Base-by-base conservation (phyloP, 805 yeast genomes). In the Wickerhamomyces alni region DNA sequence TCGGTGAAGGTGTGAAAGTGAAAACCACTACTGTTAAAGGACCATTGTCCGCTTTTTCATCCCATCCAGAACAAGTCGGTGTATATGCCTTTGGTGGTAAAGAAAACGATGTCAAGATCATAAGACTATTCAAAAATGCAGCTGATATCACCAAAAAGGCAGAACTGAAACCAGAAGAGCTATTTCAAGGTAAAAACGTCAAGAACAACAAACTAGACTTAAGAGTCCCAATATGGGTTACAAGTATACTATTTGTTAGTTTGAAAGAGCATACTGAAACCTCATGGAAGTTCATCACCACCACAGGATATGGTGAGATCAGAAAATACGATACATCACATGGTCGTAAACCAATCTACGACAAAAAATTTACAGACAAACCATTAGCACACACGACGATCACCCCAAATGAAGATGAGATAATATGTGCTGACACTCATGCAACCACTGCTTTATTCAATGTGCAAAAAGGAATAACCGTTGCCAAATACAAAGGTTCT, bases 1-100 rank as follows among this genome's bases (percentile, higher is more conserved):
- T 52, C 17, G 32, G 35, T 1, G 45, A 44, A 25, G 45, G 46
- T 16, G 29, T 55, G 11, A 30, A 36, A 6, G 13, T 50, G 1
- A 46, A 43, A 6, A 39, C 57, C 1, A 50, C 50, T 33, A 46
- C 58, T 19, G 48, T 80, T 8, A 63, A 60, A 30, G 77, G 71
- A 3, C 76, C 80, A 7, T 57, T 81, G 30, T 62, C 69, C 41
- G 59, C 77, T 28, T 74, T 73, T 53, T 57, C 60, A 11, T 57
- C 62, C 25, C 77, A 77, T 50, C 80, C 79, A 4, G 52, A 58
- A 13, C 69, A 66, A 17, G 57, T 58, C 8, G 74, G 75, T 17
- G 58, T 79, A 2, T 77, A 84, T 59, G 95, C 93, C 1, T 75
- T 67, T 52, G 97, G 97, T 27, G 99, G 98, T 22, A 77, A 86